Percentiles rank a stretch among this genome's conserved stretches.
These are phyloP conservation scores for Tetraselmis striata DNA, from an alignment of 139 green algal species.

Conservation along the genomic window DNA sequence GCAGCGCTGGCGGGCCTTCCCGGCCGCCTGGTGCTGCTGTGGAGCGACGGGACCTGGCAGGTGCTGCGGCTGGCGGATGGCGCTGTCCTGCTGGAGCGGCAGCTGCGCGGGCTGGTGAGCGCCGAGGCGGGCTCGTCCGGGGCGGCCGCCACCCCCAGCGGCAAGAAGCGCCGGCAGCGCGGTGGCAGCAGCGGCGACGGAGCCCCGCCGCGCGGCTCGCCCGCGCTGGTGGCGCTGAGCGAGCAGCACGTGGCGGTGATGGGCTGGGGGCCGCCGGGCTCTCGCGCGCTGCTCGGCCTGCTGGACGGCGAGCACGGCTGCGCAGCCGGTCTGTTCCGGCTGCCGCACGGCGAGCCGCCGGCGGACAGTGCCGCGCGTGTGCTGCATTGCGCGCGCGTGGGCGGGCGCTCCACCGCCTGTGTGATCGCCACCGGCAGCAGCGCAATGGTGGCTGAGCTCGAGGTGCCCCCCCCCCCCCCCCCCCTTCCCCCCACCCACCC, in stretches of 20 bases:
- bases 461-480: too few species aligned
- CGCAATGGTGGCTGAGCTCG: neutral
- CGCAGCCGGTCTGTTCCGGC: neutral
- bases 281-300: neutral
- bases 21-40: neutral
- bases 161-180: neutral
- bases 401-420: neutral
- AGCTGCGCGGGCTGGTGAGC: neutral
- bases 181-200: neutral
- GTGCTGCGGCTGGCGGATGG: neutral
- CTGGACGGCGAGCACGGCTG: neutral
- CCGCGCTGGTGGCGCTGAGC: neutral
- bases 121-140: too few species aligned
- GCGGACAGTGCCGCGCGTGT: too few species aligned
- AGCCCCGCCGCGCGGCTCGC: neutral
- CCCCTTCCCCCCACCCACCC: too few species aligned
- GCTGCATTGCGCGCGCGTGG: neutral
- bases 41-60: neutral
- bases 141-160: neutral
- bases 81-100: neutral
- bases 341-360: neutral
- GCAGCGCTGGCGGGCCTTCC: neutral
- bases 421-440: neutral
- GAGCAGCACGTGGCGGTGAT: neutral
- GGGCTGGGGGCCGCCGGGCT: neutral